Base-by-base conservation (phyloP, 163 green algal genomes). In the Coccomyxa subellipsoidea region DNA sequence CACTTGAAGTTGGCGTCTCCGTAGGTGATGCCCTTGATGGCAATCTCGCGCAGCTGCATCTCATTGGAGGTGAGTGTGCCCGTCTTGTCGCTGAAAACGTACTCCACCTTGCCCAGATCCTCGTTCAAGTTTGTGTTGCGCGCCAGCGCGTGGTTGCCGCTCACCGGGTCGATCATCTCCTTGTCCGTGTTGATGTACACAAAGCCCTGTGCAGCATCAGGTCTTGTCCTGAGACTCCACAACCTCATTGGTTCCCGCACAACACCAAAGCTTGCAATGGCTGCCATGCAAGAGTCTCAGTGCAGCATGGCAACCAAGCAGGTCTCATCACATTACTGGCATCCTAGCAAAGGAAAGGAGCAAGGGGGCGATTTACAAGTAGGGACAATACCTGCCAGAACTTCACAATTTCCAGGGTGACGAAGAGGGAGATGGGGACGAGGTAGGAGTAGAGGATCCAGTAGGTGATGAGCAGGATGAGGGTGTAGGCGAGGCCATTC, bases 1-100 rank as follows among this genome's bases (percentile, higher is more conserved):
- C 32, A 86, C 86, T 79, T 88, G 81, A 90, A 85, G 8, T 85
- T 69, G 15, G 71, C 34, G 35, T 80, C 39, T 0, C 85, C 85
- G 34, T 90, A 93, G 47, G 54, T 54, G 5, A 83, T 32, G 31
- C 86, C 88, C 76, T 89, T 90, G 82, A 94, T 87, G 54, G 84
- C 85, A 32, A 91, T 82, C 59, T 83, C 80, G 35, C 92, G 84
- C 82, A 96, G 86, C 75, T 89, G 87, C 93, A 96, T 96, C 78
- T 94, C 89, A 79, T 96, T 96, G 82, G 86, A 86, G 4, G 93
- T 97, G 21, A 97, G 89, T 37, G 93, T 97, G 81, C 91, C 91
- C 3, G 95, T 98, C 90, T 98, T 98, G 89, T 98, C 95, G 36
- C 84, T 93, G 82, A 98, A 91, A 36, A 98, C 92, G 80, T 97